Conservation (phyloP, 1,284 basidiomycete genomes). For the Tremellales sp. region DNA sequence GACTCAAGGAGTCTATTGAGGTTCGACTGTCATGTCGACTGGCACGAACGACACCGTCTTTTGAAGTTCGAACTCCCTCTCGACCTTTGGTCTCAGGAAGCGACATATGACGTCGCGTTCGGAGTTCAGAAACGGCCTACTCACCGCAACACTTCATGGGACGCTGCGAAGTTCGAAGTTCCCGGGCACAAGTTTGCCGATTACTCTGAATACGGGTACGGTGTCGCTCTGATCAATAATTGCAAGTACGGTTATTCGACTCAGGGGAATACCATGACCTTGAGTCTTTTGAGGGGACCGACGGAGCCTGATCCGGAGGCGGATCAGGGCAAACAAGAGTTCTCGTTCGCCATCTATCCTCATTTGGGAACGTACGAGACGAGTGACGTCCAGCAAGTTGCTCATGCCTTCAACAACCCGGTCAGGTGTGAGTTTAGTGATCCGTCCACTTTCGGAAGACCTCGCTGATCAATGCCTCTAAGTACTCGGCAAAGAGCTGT, state of each 20-base stretch:
- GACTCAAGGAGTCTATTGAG: constrained; percentile 3
- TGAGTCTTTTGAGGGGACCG: constrained; percentile 76
- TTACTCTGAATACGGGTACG: constrained; percentile 63
- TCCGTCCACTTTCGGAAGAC: too few species aligned
- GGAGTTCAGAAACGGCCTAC: constrained; percentile 82
- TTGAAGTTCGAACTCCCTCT: constrained; percentile 75
- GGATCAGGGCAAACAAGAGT: constrained; percentile 58
- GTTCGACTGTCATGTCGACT: background rate
- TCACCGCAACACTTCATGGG: constrained; percentile 83
- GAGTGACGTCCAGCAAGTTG: constrained; percentile 54
- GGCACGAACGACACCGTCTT: background rate
- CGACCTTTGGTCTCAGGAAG: constrained; percentile 70
- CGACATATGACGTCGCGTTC: constrained; percentile 89
- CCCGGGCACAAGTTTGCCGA: constrained; percentile 64
- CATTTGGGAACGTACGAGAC: constrained; percentile 75
- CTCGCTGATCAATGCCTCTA: too few species aligned
- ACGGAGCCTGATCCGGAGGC: constrained; percentile 67
- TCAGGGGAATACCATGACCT: constrained; percentile 44
- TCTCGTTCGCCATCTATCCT: constrained; percentile 79
- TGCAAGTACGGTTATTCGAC: constrained; percentile 66
- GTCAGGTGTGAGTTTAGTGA: background rate
- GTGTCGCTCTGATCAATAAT: constrained; percentile 84
- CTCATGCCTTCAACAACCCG: constrained; percentile 57
- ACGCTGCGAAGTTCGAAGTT: constrained; percentile 58
- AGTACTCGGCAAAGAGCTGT: too few species aligned